Conservation (phyloP, 2,329 filamentous ascomycete species). For the Penicillium sumatraense region DNA sequence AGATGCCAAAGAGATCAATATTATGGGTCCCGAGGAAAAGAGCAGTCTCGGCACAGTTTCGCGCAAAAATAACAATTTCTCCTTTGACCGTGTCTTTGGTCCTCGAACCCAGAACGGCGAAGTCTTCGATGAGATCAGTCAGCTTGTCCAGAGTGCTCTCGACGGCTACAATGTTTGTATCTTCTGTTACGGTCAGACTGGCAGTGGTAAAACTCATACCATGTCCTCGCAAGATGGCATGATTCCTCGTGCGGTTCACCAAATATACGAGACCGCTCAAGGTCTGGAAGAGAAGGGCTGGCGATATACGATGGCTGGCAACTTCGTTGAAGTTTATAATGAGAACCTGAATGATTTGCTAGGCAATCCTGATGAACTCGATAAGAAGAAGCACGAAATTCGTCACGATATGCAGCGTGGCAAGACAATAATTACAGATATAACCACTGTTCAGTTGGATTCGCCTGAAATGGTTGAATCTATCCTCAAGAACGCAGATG, state of each 20-base stretch:
- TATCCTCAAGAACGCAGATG: constrained; percentile 78
- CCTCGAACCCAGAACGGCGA: constrained; percentile 78
- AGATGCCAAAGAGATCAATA: constrained; percentile 83
- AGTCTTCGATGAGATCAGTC: constrained; percentile 94
- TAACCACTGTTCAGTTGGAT: constrained; percentile 75
- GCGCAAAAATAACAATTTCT: constrained; percentile 81
- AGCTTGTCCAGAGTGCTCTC: constrained; percentile 92
- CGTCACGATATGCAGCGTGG: constrained; percentile 81
- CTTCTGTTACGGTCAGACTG: constrained; percentile 97
- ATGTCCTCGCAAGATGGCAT: constrained; percentile 93
- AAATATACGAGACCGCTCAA: constrained; percentile 89
- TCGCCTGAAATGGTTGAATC: constrained; percentile 78
- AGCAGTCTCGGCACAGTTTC: constrained; percentile 77
- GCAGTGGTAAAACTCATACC: constrained; percentile 93
- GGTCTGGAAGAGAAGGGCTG: constrained; percentile 88
- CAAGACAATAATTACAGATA: constrained; percentile 80
- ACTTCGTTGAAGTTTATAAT: constrained; percentile 97
- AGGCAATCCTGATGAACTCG: constrained; percentile 69
- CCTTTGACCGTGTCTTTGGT: constrained; percentile 91
- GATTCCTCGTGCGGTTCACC: constrained; percentile 89
- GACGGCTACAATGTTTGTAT: constrained; percentile 99
- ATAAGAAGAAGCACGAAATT: constrained; percentile 85
- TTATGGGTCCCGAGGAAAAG: constrained; percentile 82
- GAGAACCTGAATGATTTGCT: constrained; percentile 94
- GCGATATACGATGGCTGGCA: constrained; percentile 92